Base-by-base conservation (phyloP, 768 basidiomycete species). In the Xerocomus spinulosus region DNA sequence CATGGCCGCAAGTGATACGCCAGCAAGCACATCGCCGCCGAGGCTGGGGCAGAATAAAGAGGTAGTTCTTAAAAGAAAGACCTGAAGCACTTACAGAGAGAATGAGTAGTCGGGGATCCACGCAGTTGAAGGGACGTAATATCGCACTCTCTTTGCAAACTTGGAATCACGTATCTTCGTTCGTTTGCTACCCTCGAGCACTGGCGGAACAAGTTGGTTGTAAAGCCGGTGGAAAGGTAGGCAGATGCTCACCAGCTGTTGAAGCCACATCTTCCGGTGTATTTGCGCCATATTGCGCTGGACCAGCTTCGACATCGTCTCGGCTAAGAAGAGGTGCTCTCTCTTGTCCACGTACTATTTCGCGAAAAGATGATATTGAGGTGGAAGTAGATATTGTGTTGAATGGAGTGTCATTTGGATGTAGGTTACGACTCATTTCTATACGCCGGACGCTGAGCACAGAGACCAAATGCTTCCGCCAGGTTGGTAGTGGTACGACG, bases 1-100 rank as follows among this genome's bases (percentile, higher is more conserved):
- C 77, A 90, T 86, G 42, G 81, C 83, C 17, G 87, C 86, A 9
- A 96, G 82, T 0, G 92, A 92, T 24, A 92, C 60, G 15, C 93
- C 94, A 23, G 89, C 90, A 0, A 92, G 72, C n/a, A 90, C 56
- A 65, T 94, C 91, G 17, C 82, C 82, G 9, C 76, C 71, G 20
- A 85, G 70, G 33, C 81, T 83, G 51, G 23, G 18, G 37, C 10
- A 14, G 46, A 41, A 43, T 43, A 46, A 55, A 10, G 48, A 36
- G 14, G 18, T 21, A 17, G 17, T 17, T 21, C 9, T n/a, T n/a
- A 2, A 18, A 32, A 37, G 40, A 25, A 44, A 43, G 38, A 30
- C 1, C 2, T 41, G 21, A 30, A 37, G 24, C 21, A 70, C 86
- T 52, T 60, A 87, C 85, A 83, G 68, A 17, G 82, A 81, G 14